Conservation (phyloP, 1,284 basidiomycete species). For the Peniophora sp. region DNA sequence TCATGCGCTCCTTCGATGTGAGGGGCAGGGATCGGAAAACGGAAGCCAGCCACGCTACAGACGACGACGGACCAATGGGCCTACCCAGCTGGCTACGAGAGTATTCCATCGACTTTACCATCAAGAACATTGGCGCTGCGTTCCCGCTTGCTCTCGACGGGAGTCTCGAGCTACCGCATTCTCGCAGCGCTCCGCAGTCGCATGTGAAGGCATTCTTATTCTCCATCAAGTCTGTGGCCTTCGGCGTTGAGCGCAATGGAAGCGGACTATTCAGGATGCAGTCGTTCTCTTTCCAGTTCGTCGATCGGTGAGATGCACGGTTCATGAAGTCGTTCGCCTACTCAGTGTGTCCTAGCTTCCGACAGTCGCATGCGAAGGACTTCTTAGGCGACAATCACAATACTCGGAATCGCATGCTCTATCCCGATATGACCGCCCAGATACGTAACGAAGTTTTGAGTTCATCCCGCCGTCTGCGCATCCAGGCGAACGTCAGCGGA, state of each 20-base stretch:
- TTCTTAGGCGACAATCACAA: constrained; percentile 67
- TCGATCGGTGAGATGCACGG: constrained; percentile 71
- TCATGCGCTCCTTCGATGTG: constrained; percentile 69
- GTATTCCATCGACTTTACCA: constrained; percentile 55
- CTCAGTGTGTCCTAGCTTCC: constrained; percentile 46
- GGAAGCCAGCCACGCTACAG: constrained; percentile 14
- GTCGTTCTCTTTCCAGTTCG: constrained; percentile 77
- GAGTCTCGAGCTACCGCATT: constrained; percentile 39
- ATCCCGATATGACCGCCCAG: constrained; percentile 75
- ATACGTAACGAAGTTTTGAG: constrained; percentile 50
- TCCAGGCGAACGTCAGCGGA: constrained; percentile 74
- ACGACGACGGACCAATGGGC: constrained; percentile 13
- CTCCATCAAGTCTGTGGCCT: constrained; percentile 68
- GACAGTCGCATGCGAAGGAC: constrained; percentile 59
- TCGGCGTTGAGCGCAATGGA: constrained; percentile 68
- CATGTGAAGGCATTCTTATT: constrained; percentile 76
- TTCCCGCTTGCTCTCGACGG: constrained; percentile 66
- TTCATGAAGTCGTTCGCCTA: no score
- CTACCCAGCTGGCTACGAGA: constrained; percentile 56
- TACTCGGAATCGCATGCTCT: constrained; percentile 70
- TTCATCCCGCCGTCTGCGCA: constrained; percentile 49
- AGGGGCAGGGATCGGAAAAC: constrained; percentile 34
- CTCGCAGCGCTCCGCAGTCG: constrained; percentile 27
- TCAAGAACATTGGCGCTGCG: constrained; percentile 74
- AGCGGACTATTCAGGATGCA: constrained; percentile 70